Evolutionary conservation across 169 alveolate species (phyloP).

Genomic region (Cardiosporidium cionae): DNA sequence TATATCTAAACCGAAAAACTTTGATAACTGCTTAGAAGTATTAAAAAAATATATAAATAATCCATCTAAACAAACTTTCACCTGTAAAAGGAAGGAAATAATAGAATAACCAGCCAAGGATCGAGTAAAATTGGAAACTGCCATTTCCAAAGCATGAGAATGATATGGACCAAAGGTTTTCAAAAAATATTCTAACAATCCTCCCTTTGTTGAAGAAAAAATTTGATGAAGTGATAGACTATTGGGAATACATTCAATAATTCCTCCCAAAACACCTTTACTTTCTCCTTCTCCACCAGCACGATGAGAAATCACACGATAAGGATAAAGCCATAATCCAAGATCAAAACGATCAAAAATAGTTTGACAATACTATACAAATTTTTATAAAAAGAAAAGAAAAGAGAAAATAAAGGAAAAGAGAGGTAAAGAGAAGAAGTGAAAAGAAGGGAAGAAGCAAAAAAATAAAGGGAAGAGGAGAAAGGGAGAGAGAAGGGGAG

Average conservation of each 20-base stretch:
- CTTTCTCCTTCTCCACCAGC: neutral
- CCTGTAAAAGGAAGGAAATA: slow-evolving; percentile 31
- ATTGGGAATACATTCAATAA: slow-evolving; percentile 73
- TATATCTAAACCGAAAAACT: neutral
- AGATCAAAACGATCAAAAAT: slow-evolving; percentile 1
- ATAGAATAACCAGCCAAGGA: slow-evolving; percentile 83
- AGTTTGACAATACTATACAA: too few relatives aligned
- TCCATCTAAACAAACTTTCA: neutral
- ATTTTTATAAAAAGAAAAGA: too few relatives aligned
- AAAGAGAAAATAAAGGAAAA: too few relatives aligned
- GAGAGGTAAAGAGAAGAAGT: too few relatives aligned
- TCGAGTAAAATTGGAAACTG: slow-evolving; percentile 82
- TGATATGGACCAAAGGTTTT: slow-evolving; percentile 3
- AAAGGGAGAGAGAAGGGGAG: too few relatives aligned
- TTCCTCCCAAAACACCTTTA: slow-evolving; percentile 62
- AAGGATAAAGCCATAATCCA: slow-evolving; percentile 7
- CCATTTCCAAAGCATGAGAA: slow-evolving; percentile 51
- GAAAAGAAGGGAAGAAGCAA: too few relatives aligned
- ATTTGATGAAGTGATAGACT: slow-evolving; percentile 71
- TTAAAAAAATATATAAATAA: neutral
- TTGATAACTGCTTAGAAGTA: neutral
- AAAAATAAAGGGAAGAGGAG: too few relatives aligned
- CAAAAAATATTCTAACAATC: too few relatives aligned
- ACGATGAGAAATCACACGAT: slow-evolving; percentile 1
- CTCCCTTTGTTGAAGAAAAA: too few relatives aligned